Evolutionary conservation across 164 flowering plant genomes (phyloP).

Genomic region (Annona squamosa): DNA sequence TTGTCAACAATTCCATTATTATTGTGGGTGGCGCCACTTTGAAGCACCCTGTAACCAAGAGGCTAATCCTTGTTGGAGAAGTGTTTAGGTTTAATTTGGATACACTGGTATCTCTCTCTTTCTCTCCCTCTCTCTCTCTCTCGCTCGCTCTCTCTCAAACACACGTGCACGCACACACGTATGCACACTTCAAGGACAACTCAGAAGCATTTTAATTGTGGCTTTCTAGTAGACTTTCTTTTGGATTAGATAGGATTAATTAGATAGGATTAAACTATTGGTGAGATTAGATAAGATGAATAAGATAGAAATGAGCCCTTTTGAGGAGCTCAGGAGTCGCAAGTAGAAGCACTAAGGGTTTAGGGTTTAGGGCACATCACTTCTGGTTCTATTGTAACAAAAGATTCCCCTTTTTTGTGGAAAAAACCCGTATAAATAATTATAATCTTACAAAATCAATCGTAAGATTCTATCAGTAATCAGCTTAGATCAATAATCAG

Average conservation of each 20-base stretch:
- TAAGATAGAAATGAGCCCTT: too few species aligned
- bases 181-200: background rate
- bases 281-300: too few species aligned
- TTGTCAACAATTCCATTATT: constrained; percentile 72
- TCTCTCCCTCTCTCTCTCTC: background rate
- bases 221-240: too few species aligned
- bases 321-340: too few species aligned
- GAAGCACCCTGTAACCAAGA: constrained; percentile 76
- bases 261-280: too few species aligned
- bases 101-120: constrained; percentile 39
- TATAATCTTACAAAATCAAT: background rate
- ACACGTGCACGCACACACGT: background rate
- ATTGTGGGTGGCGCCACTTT: constrained; percentile 89
- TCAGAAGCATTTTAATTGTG: background rate
- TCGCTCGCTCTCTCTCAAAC: background rate
- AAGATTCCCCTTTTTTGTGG: background rate
- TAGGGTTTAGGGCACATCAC: too few species aligned
- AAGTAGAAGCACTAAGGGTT: too few species aligned
- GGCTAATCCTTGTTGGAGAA: constrained; percentile 80
- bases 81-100: constrained; percentile 59
- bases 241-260: too few species aligned
- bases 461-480: too few species aligned
- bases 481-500: too few species aligned
- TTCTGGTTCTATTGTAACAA: background rate
- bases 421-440: background rate